Evolutionary conservation across 768 basidiomycete genomes (phyloP).

Genomic region (Suillus plorans): DNA sequence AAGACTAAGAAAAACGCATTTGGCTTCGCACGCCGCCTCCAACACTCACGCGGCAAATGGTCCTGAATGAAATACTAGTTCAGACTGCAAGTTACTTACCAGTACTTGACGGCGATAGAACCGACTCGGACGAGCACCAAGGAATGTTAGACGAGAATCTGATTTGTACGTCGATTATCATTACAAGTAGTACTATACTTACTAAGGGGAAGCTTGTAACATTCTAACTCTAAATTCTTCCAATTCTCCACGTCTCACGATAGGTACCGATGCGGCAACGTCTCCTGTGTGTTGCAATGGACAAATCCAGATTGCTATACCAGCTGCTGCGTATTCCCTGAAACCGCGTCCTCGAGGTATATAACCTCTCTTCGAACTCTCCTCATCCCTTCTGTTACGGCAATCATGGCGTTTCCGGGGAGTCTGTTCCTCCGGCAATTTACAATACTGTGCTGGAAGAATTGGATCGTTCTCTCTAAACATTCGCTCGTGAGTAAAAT

Average conservation of each 20-base stretch:
- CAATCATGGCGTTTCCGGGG: constrained; percentile 1
- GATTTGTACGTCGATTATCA: neutral
- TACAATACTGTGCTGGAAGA: constrained; percentile 63
- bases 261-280: neutral
- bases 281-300: neutral
- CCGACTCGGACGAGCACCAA: neutral
- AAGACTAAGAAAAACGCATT: neutral
- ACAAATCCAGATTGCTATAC: neutral
- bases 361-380: neutral
- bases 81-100: neutral
- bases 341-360: neutral
- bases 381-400: neutral
- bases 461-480: constrained; percentile 70
- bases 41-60: neutral
- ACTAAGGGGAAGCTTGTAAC: neutral
- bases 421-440: constrained; percentile 62
- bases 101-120: neutral
- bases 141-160: neutral
- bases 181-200: neutral
- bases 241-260: neutral
- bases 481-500: constrained; percentile 55
- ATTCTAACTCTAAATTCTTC: neutral
- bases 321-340: neutral
- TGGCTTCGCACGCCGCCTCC: neutral
- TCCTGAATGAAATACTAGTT: neutral